Evolutionary conservation across 2,329 filamentous ascomycete genomes (phyloP).

Genomic region (Sphaerulina populicola): DNA sequence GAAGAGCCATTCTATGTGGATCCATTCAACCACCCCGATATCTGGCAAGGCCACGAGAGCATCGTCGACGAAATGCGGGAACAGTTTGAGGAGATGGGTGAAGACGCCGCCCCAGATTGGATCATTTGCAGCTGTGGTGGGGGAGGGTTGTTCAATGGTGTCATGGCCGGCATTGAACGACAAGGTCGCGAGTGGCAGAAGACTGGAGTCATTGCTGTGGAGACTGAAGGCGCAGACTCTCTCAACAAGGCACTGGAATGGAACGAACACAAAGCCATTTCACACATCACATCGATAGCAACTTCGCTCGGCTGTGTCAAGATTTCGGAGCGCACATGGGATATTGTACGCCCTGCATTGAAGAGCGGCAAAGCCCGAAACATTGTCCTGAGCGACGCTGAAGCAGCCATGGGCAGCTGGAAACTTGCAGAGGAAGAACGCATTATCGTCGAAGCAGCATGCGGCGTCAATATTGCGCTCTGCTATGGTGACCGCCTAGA

Average conservation of each 20-base stretch:
- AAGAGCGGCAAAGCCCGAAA: constrained; percentile 47
- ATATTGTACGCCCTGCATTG: constrained; percentile 45
- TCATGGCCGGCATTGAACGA: constrained; percentile 61
- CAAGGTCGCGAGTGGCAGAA: constrained; percentile 27
- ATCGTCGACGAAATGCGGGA: constrained; percentile 47
- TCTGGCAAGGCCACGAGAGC: constrained; percentile 58
- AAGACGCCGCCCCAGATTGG: constrained; percentile 53
- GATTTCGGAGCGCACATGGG: constrained; percentile 60
- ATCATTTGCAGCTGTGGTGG: constrained; percentile 76
- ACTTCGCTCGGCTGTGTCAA: constrained; percentile 62
- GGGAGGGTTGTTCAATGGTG: constrained; percentile 68
- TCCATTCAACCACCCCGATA: constrained; percentile 59
- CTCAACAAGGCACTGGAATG: constrained; percentile 54
- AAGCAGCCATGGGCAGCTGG: constrained; percentile 70
- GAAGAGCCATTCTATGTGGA: constrained; percentile 54
- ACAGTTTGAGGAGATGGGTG: constrained; percentile 34
- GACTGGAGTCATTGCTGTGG: constrained; percentile 59
- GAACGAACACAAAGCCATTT: constrained; percentile 49
- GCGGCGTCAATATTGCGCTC: constrained; percentile 70
- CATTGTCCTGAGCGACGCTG: constrained; percentile 61
- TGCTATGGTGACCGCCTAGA: constrained; percentile 58
- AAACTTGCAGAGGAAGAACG: constrained; percentile 74
- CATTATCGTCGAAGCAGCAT: constrained; percentile 73
- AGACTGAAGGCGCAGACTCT: constrained; percentile 66
- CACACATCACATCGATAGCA: constrained; percentile 66